These are phyloP conservation scores for Pneumocystis carinii DNA, from an alignment of 1,139 yeast species.

Conservation along the genomic window DNA sequence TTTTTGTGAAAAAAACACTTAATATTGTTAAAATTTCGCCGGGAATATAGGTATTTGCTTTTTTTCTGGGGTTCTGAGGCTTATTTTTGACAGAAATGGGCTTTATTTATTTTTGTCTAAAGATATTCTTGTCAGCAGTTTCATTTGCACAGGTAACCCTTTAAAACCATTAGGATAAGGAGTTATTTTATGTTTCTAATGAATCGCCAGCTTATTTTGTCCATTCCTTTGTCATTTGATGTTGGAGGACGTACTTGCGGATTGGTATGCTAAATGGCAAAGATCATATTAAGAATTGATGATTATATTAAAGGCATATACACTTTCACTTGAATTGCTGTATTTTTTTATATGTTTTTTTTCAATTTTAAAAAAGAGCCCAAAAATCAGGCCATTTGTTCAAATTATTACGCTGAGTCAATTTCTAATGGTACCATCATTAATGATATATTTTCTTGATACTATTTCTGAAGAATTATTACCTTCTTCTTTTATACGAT, in stretches of 20 bases:
- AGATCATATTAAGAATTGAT: neutral
- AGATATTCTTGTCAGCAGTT: neutral
- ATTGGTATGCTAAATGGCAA: slow-evolving; percentile 21
- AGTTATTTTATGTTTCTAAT: neutral
- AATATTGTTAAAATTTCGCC: neutral
- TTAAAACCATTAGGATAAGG: neutral
- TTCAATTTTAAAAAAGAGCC: slow-evolving; percentile 45
- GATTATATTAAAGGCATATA: slow-evolving; percentile 35
- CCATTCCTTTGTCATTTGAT: slow-evolving; percentile 90
- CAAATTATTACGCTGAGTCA: slow-evolving; percentile 62
- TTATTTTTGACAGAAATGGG: neutral
- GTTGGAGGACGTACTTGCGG: slow-evolving; percentile 89
- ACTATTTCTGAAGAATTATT: slow-evolving; percentile 28
- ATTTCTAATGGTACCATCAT: slow-evolving; percentile 67
- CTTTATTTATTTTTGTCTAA: neutral
- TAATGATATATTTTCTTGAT: slow-evolving; percentile 58
- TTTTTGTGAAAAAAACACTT: neutral
- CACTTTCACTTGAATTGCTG: slow-evolving; percentile 49
- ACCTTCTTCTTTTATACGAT: slow-evolving; percentile 29
- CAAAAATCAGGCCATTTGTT: slow-evolving; percentile 34
- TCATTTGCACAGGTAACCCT: neutral
- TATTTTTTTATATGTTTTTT: slow-evolving; percentile 56
- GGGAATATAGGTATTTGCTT: neutral
- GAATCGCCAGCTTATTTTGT: slow-evolving; percentile 37
- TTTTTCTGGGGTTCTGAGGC: neutral